A percentile compares a stretch with the other conserved stretches of the same genome.
These are phyloP conservation scores for Solanum etuberosum DNA, from an alignment of 257 asterid species.

Conservation along the genomic window DNA sequence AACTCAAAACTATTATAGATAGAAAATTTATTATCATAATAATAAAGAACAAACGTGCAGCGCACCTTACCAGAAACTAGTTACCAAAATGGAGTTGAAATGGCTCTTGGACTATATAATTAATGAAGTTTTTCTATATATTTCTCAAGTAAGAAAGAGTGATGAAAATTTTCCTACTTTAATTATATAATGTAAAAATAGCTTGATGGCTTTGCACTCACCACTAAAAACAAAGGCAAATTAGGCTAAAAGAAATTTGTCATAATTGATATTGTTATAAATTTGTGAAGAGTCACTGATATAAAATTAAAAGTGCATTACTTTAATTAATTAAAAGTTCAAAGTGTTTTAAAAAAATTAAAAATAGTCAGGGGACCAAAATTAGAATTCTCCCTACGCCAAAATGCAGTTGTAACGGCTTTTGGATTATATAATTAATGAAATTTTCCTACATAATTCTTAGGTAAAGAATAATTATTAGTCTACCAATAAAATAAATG, in stretches of 20 bases:
- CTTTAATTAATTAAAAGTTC: too few species aligned
- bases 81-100: neutral
- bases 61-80: too few species aligned
- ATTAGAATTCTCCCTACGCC: neutral
- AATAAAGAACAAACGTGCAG: too few species aligned
- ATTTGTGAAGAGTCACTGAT: neutral
- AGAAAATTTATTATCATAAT: too few species aligned
- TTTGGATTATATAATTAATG: neutral
- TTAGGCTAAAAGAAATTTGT: neutral
- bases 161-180: too few species aligned
- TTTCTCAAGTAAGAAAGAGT: neutral
- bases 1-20: too few species aligned
- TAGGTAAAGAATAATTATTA: too few species aligned
- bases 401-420: neutral
- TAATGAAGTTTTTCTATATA: neutral
- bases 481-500: too few species aligned
- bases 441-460: neutral
- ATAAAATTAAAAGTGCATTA: neutral
- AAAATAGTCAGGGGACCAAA: neutral
- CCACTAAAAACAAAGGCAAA: neutral
- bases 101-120: neutral
- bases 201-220: neutral
- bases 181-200: neutral
- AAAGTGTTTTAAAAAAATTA: neutral
- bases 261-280: neutral